Percentiles rank a stretch among this genome's conserved stretches.
Conservation (phyloP, 129 eudicot species). For the Ambrosia artemisiifolia region DNA sequence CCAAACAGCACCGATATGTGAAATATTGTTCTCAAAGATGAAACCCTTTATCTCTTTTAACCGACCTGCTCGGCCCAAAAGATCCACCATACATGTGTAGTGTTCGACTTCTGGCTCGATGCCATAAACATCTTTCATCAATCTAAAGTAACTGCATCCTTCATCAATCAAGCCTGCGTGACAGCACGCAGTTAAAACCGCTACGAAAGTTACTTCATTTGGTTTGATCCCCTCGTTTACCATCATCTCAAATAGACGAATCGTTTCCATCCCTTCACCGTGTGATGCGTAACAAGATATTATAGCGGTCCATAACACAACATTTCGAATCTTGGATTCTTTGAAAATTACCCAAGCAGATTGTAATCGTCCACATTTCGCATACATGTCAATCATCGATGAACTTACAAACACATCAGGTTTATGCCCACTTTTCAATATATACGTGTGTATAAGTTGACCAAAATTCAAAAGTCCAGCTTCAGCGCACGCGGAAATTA, state of each 20-base stretch:
- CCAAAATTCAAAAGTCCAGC: slow-evolving; percentile 63
- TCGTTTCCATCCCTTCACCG: slow-evolving; percentile 61
- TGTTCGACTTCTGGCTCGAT: slow-evolving; percentile 58
- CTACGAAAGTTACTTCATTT: slow-evolving; percentile 65
- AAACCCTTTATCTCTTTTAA: slow-evolving; percentile 54
- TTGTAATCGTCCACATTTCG: slow-evolving; percentile 65
- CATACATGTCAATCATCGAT: slow-evolving; percentile 76
- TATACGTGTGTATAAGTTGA: slow-evolving; percentile 55
- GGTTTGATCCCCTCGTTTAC: slow-evolving; percentile 49
- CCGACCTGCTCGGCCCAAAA: slow-evolving; percentile 69
- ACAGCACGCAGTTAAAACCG: slow-evolving; percentile 64
- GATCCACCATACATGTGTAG: slow-evolving; percentile 80
- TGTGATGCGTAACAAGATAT: slow-evolving; percentile 65
- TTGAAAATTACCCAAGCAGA: slow-evolving; percentile 40
- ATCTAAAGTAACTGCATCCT: slow-evolving; percentile 53
- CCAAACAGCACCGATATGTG: slow-evolving; percentile 64
- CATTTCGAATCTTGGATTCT: slow-evolving; percentile 38
- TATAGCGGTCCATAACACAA: slow-evolving; percentile 65
- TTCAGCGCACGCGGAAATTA: slow-evolving; percentile 56
- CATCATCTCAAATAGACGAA: slow-evolving; percentile 56
- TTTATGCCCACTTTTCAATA: slow-evolving; percentile 42
- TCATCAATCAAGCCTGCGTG: slow-evolving; percentile 70
- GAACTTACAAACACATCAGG: slow-evolving; percentile 55
- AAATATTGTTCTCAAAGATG: slow-evolving; percentile 46
- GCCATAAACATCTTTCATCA: slow-evolving; percentile 62